Conservation (phyloP, 345 rosid genomes). For the Zanthoxylum bungeanum region DNA sequence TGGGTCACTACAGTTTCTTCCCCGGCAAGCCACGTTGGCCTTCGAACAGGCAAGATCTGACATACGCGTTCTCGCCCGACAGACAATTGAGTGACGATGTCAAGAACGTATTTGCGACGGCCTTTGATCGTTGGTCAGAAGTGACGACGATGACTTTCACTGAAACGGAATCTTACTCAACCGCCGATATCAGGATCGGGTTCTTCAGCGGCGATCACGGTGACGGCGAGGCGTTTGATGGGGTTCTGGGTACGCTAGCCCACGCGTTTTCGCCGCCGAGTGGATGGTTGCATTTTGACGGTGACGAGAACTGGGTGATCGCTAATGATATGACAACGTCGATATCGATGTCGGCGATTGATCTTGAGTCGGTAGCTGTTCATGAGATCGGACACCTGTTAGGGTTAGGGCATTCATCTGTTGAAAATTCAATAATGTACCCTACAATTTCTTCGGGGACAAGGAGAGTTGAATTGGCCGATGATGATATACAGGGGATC, state of each 20-base stretch:
- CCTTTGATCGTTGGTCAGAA: conserved; percentile 70
- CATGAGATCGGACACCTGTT: conserved; percentile 95
- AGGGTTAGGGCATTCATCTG: conserved; percentile 89
- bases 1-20: conserved; percentile 60
- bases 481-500: conserved; percentile 69
- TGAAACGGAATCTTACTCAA: conserved; percentile 19
- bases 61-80: conserved; percentile 59
- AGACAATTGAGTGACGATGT: conserved; percentile 39
- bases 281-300: conserved; percentile 77
- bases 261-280: conserved; percentile 90
- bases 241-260: conserved; percentile 77
- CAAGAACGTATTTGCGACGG: conserved; percentile 61
- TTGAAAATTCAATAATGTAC: conserved; percentile 71
- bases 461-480: conserved; percentile 52
- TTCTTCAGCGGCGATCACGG: conserved; percentile 81
- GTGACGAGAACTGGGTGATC: conserved; percentile 68
- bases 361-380: conserved; percentile 85
- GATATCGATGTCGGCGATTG: conserved; percentile 48
- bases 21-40: conserved; percentile 83
- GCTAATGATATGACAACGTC: conserved; percentile 38
- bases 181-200: conserved; percentile 67
- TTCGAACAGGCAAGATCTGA: conserved; percentile 32
- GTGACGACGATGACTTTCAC: conserved; percentile 71
- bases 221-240: conserved; percentile 93
- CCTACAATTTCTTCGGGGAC: conserved; percentile 65